Evolutionary conservation across 208 protist genomes (phyloP), one percentile per base, ranked within the genome.

Genomic region (Polymyxa betae): DNA sequence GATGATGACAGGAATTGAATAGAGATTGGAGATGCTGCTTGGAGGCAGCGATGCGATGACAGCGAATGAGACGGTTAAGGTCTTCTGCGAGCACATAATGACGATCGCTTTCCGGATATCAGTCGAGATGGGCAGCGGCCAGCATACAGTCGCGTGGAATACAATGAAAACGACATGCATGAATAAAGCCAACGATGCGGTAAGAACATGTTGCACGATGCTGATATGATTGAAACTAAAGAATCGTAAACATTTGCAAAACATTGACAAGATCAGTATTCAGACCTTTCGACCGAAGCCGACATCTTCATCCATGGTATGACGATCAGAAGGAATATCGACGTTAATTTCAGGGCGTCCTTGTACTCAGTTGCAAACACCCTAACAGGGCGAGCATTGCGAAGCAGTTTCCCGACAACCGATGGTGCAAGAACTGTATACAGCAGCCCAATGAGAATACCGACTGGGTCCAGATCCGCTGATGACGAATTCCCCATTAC

Each of bases 31-130:
- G 5, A 38, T 5, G 5, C 16, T 20, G 16, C 12, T 45, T n/a
- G n/a, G n/a, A 82, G 72, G 72, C n/a, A 82, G 12, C 5, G 72
- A 45, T 40, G 72, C 72, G 12, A 82, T 5, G 16, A 82, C 40
- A 43, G 72, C 72, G 35, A 82, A 82, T 35, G 16, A 5, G 35
- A 82, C 72, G n/a, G 72, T 82, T 45, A 82, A n/a, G 35, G 72
- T 82, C 72, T 82, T 82, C 72, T 82, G 72, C 5, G 72, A 82
- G 40, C 72, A 82, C 72, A 82, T 82, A n/a, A 82, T 82, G n/a
- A 82, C 72, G n/a, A 82, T n/a, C 72, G 72, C 72, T n/a, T 43
- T 35, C 10, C 16, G 5, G 10, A 82, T 35, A 43, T 82, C 72
- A 45, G 35, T 5, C 12, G 5, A 20, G 12, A 82, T 40, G 12